Evolutionary conservation across 148 eudicot genomes (phyloP), one percentile per base, ranked within the genome.

Genomic region (Talinum fruticosum): DNA sequence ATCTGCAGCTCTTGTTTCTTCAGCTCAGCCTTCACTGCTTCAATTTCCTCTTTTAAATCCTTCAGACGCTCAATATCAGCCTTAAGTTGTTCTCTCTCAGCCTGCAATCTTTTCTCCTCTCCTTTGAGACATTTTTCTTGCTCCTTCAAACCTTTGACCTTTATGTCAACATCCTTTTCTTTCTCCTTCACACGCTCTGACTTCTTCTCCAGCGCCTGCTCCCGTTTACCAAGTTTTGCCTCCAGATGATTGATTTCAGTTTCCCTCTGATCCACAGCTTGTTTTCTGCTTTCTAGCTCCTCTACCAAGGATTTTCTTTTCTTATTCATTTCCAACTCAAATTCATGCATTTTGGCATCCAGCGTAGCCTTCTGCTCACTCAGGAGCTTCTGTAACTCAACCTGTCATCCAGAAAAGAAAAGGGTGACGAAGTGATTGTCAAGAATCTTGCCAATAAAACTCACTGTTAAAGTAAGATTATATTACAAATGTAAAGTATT

Each of bases 131-230:
- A 47, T 78, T 87, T 88, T 79, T 93, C 97, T 79, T 83, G 89
- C 79, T 89, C 93, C 79, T 87, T 90, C 74, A 84, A 68, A 68
- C 76, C 79, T 82, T 90, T 91, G 74, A 82, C 75, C 79, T 85
- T 87, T 65, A 54, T 38, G 36, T 93, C 99, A 82, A 84, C 69
- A 54, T 93, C 90, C 83, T 81, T 87, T 76, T 90, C 98, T 82
- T 85, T 94, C 80, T 89, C 98, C 79, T 90, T 92, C 49, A 90
- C 70, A 77, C 97, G 90, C 74, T 87, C 93, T 8, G 92, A 82
- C 82, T 88, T 92, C 80, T 85, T 88, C 74, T 89, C 88, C 80
- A 90, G 75, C 23, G 88, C 89, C 72, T 83, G 81, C 79, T 88
- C 97, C 79, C 69, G 82, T 77, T 91, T 93, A 72, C 83, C 81